Percentiles rank a stretch among this genome's conserved stretches.
phyloP scores from a whole-genome alignment of 805 yeast species.

The Komagataella kurtzmanii region DNA sequence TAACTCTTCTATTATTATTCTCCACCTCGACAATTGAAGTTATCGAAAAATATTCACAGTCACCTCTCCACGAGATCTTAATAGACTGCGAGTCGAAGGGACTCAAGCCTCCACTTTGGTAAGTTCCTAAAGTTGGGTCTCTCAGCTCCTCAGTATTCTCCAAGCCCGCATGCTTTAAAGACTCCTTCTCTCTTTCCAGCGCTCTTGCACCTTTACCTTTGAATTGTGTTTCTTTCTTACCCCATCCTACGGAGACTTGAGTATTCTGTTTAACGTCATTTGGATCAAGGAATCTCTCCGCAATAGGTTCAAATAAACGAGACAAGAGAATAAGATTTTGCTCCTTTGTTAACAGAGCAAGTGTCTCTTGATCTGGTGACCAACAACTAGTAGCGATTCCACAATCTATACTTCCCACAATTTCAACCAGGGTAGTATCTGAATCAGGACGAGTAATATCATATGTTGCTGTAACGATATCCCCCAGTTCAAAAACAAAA shows the following conservation, averaged over 20 bases:
- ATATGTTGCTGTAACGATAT: slow-evolving; percentile 54
- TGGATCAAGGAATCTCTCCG: slow-evolving; percentile 43
- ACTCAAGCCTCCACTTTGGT: slow-evolving; percentile 56
- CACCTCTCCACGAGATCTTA: slow-evolving; percentile 87
- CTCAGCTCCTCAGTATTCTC: slow-evolving; percentile 43
- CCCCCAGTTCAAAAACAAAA: slow-evolving; percentile 64
- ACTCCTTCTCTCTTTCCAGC: slow-evolving; percentile 46
- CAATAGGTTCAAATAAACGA: slow-evolving; percentile 65
- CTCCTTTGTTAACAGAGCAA: slow-evolving; percentile 54
- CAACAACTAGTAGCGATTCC: slow-evolving; percentile 65
- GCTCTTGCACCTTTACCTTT: slow-evolving; percentile 87
- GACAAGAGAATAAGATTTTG: slow-evolving; percentile 53
- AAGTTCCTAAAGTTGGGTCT: slow-evolving; percentile 79
- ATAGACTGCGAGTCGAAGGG: slow-evolving; percentile 33
- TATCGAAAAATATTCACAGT: slow-evolving; percentile 71
- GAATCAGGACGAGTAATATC: slow-evolving; percentile 31
- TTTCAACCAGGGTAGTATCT: slow-evolving; percentile 47
- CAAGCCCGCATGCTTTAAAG: slow-evolving; percentile 52
- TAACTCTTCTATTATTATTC: slow-evolving; percentile 46
- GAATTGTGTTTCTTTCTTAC: slow-evolving; percentile 91
- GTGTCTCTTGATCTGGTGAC: slow-evolving; percentile 87
- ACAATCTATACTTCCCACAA: slow-evolving; percentile 74
- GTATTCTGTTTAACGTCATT: slow-evolving; percentile 56
- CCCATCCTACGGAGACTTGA: slow-evolving; percentile 98
- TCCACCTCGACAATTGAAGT: slow-evolving; percentile 42